phyloP scores from a whole-genome alignment of 164 flowering plant genomes.

The Nelumbo lutea region DNA sequence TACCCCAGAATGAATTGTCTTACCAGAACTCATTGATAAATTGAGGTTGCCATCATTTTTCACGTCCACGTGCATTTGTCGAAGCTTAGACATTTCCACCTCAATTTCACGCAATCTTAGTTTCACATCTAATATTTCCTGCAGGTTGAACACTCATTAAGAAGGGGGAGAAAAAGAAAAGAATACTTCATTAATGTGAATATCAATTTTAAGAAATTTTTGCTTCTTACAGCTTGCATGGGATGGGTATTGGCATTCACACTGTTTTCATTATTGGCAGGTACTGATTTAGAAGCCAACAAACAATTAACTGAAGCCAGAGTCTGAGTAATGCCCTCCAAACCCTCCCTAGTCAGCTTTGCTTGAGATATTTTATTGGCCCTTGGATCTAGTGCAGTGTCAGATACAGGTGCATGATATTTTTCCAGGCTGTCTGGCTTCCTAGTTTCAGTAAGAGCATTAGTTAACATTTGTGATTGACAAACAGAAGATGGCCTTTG shows the following conservation, averaged over 20 bases:
- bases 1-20: neutral
- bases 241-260: constrained; percentile 13
- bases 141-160: constrained; percentile 5
- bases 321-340: constrained; percentile 1
- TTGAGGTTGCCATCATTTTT: constrained; percentile 16
- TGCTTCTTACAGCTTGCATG: constrained; percentile 26
- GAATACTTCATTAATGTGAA: too few species aligned
- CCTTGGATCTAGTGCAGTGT: neutral
- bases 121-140: constrained; percentile 35
- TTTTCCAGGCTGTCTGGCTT: constrained; percentile 2
- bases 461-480: constrained; percentile 4
- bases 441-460: constrained; percentile 10
- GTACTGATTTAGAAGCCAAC: constrained; percentile 11
- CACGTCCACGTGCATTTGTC: constrained; percentile 19
- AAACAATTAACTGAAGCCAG: constrained; percentile 11
- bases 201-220: neutral
- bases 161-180: neutral
- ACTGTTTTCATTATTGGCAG: constrained; percentile 9
- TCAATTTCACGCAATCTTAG: constrained; percentile 29
- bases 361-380: neutral
- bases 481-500: constrained; percentile 12
- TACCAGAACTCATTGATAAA: constrained; percentile 16
- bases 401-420: neutral
- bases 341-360: constrained; percentile 11
- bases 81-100: constrained; percentile 29